Conservation (phyloP, 176 grass and related monocot genomes). For the Ananas comosus region DNA sequence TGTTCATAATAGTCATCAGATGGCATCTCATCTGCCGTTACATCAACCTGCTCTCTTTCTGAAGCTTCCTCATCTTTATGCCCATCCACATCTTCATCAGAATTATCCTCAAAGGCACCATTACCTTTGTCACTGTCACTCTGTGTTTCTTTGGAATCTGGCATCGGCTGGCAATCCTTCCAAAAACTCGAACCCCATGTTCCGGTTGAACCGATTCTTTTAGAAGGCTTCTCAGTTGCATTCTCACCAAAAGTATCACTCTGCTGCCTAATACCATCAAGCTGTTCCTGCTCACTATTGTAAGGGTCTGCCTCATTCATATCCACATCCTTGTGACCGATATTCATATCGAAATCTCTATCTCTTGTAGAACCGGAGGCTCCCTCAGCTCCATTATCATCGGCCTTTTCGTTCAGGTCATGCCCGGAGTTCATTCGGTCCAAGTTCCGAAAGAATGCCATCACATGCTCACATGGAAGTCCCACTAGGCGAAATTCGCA, state of each 20-base stretch:
- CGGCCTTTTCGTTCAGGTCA: conserved; percentile 74
- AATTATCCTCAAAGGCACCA: conserved; percentile 31
- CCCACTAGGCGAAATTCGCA: conserved; percentile 26
- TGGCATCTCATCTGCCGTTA: conserved; percentile 83
- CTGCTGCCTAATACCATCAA: conserved; percentile 20
- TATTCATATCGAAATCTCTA: conserved; percentile 42
- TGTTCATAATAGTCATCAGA: conserved; percentile 96
- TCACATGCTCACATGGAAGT: conserved; percentile 33
- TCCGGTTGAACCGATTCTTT: conserved; percentile 30
- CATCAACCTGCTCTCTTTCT: conserved; percentile 43
- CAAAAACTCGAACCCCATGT: conserved; percentile 72
- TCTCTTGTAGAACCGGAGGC: conserved; percentile 37
- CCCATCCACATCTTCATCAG: conserved; percentile 41
- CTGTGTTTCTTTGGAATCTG: conserved; percentile 21
- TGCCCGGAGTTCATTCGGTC: conserved; percentile 60
- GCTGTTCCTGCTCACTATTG: conserved; percentile 45
- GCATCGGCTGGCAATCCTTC: conserved; percentile 53
- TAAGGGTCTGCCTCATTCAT: conserved; percentile 62
- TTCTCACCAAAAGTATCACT: conserved; percentile 25
- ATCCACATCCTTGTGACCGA: conserved; percentile 56
- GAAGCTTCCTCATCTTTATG: conserved; percentile 40
- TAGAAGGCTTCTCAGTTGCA: conserved; percentile 32
- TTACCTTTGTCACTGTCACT: conserved; percentile 21
- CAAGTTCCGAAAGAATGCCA: conserved; percentile 95
- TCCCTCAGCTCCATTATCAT: conserved; percentile 25